Base-by-base conservation (phyloP, 2,329 filamentous ascomycete species). In the Beauveria bassiana region DNA sequence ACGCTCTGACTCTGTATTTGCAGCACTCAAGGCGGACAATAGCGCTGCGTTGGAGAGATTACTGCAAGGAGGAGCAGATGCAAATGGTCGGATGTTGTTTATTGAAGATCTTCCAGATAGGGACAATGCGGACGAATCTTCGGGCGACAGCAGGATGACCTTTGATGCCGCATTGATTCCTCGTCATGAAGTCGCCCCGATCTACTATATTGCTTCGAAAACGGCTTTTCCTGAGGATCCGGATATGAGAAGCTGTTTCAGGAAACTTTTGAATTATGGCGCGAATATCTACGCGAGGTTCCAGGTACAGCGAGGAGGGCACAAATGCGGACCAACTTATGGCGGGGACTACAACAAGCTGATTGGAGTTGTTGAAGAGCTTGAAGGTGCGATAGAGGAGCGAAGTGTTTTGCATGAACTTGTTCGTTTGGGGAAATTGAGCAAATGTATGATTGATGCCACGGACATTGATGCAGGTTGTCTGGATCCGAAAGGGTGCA, bases 1-100 rank as follows among this genome's bases (percentile, higher is more conserved):
- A 14, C 34, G 43, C 18, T 34, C 31, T 8, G 50, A 47, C 40
- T 60, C 57, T 2, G 6, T 65, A 0, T 62, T 64, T 31, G 24
- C 52, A 18, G 63, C 64, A 5, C 54, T 66, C 14, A 16, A 61
- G 31, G n/a, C 26, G 8, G 42, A 51, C 26, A 54, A 63, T 5
- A 26, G 28, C 10, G 22, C 20, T 8, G 47, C 42, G 20, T 47
- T 64, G 12, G 12, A 53, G 46, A 52, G n/a, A 6, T 26, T 61
- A 2, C 34, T 61, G 16, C 5, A 49, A 9, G 34, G 18, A 16
- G 59, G 52, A 6, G 52, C 47, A 10, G 45, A 57, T 43, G 12
- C 52, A 3, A 61, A 61, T 34, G 38, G 49, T 7, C 47, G 57
- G 14, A 43, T 60, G 46, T 49, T 40, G 12, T n/a, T 16, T 38